Evolutionary conservation across 257 asterid species (phyloP).

Genomic region (Jacaranda mimosifolia): DNA sequence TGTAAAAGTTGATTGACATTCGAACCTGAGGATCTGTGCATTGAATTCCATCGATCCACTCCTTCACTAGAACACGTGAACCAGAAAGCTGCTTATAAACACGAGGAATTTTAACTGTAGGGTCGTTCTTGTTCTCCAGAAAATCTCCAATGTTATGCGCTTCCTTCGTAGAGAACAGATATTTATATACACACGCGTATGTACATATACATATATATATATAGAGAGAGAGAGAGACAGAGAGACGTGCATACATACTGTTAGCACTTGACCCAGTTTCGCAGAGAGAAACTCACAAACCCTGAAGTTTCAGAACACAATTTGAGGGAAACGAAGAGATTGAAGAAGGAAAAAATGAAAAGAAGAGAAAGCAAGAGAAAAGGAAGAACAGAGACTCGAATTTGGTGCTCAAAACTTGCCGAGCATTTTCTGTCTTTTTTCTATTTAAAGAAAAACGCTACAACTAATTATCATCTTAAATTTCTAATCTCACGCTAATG

Average conservation of each 20-base stretch:
- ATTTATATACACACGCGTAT: neutral
- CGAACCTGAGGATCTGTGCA: slow-evolving; percentile 98
- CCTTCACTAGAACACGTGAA: slow-evolving; percentile 95
- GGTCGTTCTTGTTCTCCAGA: slow-evolving; percentile 91
- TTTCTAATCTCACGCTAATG: too few relatives aligned
- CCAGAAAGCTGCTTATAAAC: slow-evolving; percentile 91
- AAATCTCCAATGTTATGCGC: slow-evolving; percentile 98
- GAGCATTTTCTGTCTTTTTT: too few relatives aligned
- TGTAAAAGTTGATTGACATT: slow-evolving; percentile 18
- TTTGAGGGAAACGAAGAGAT: too few relatives aligned
- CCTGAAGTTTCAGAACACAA: too few relatives aligned
- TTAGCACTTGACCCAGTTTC: too few relatives aligned
- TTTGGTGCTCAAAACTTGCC: too few relatives aligned
- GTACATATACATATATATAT: neutral
- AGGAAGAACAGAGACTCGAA: too few relatives aligned
- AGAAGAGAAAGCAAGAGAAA: too few relatives aligned
- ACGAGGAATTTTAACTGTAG: slow-evolving; percentile 93
- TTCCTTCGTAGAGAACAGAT: slow-evolving; percentile 55
- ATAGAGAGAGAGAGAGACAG: neutral
- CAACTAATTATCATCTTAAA: too few relatives aligned
- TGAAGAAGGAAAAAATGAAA: too few relatives aligned
- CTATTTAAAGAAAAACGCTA: too few relatives aligned
- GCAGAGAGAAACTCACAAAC: too few relatives aligned
- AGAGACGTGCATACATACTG: neutral
- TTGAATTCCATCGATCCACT: slow-evolving; percentile 99